phyloP scores from a whole-genome alignment of 108 stramenopile genomes.

The Stephanodiscus minutulus region DNA sequence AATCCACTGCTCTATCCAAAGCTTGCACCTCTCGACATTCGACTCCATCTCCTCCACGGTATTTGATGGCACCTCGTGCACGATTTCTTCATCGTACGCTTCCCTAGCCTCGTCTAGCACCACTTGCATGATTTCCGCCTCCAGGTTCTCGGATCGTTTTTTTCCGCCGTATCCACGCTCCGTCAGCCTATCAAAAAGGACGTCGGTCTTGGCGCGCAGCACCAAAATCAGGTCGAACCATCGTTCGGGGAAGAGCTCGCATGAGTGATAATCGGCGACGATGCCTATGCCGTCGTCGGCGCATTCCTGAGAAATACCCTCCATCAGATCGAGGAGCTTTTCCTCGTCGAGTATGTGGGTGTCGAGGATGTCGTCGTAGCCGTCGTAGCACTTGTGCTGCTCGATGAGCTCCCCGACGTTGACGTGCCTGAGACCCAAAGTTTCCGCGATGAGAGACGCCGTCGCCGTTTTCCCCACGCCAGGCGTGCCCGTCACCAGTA shows the following conservation, averaged over 20 bases:
- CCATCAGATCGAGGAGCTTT: constrained; percentile 85
- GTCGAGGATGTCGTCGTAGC: constrained; percentile 86
- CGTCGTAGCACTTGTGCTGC: constrained; percentile 81
- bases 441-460: constrained; percentile 67
- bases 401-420: constrained; percentile 83
- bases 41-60: constrained; percentile 84
- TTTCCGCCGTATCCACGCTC: constrained; percentile 85
- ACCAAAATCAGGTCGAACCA: constrained; percentile 97
- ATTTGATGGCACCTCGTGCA: constrained; percentile 86
- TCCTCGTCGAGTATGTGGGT: constrained; percentile 92
- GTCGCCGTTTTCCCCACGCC: constrained; percentile 89
- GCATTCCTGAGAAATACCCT: constrained; percentile 71
- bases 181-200: constrained; percentile 88
- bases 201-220: constrained; percentile 78
- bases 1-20: constrained; percentile 82
- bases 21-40: constrained; percentile 66
- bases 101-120: constrained; percentile 91
- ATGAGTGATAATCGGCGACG: constrained; percentile 91
- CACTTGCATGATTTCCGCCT: constrained; percentile 95
- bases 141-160: constrained; percentile 91
- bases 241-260: constrained; percentile 94
- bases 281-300: constrained; percentile 69
- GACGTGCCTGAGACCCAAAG: constrained; percentile 65
- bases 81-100: constrained; percentile 85
- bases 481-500: constrained; percentile 94